These are phyloP conservation scores for Sugiyamaella marilandica DNA, from an alignment of 805 yeast species.

Conservation along the genomic window DNA sequence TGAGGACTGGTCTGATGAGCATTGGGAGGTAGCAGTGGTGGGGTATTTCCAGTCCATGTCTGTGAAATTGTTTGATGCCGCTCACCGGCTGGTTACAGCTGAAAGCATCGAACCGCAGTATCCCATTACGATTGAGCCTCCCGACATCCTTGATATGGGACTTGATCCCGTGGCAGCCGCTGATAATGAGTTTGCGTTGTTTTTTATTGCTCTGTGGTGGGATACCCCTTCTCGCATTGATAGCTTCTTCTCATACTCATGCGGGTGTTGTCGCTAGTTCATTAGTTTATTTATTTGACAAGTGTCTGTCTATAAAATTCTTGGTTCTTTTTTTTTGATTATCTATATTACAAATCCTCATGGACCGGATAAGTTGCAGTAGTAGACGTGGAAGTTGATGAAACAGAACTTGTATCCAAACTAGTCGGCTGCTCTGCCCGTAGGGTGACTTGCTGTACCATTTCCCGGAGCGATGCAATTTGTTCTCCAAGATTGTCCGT, in stretches of 20 bases:
- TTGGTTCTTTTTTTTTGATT: background rate
- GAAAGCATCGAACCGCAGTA: constrained; percentile 19
- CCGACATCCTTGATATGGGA: constrained; percentile 54
- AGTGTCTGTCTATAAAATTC: background rate
- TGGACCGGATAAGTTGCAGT: constrained; percentile 5
- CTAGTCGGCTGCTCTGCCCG: background rate
- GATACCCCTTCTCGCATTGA: constrained; percentile 39
- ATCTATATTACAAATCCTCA: constrained; percentile 15
- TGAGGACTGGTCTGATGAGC: constrained; percentile 8
- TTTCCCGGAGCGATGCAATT: constrained; percentile 2
- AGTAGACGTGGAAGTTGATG: constrained; percentile 7
- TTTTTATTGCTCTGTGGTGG: constrained; percentile 47
- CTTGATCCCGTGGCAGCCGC: constrained; percentile 47
- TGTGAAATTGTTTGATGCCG: constrained; percentile 37
- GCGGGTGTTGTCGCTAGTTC: constrained; percentile 19
- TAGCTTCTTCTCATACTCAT: constrained; percentile 22
- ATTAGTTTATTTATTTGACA: background rate
- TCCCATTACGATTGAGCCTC: constrained; percentile 32
- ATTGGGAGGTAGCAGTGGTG: constrained; percentile 31
- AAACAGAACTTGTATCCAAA: background rate
- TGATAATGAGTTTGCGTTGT: constrained; percentile 44
- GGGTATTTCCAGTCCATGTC: constrained; percentile 53
- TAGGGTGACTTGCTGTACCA: constrained; percentile 7
- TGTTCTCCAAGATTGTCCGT: background rate
- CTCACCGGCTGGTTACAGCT: constrained; percentile 38